Percentiles rank a stretch among this genome's conserved stretches.
phyloP scores from a whole-genome alignment of 73 alveolate genomes.

The Uronychia binucleata region DNA sequence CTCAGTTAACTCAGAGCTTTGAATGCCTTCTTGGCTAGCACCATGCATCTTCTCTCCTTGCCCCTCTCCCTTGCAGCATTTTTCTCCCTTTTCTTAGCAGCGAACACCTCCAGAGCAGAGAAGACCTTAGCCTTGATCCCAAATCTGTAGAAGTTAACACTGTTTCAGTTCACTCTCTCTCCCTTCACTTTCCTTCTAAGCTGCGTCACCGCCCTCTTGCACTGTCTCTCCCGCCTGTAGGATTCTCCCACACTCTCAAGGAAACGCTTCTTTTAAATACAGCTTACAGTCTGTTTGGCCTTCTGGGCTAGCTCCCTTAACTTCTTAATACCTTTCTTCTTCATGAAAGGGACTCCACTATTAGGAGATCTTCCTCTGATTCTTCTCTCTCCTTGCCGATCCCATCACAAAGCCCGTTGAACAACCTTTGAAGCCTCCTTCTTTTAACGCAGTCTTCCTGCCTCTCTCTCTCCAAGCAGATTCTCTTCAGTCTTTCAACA shows the following conservation, averaged over 20 bases:
- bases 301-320: neutral
- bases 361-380: neutral
- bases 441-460: neutral
- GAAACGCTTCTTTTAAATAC: neutral
- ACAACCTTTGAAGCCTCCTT: neutral
- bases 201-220: neutral
- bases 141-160: neutral
- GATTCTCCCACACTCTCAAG: neutral
- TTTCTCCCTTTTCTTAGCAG: no score
- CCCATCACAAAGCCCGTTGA: neutral
- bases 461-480: neutral
- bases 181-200: neutral
- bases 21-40: no score
- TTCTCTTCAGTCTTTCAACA: neutral
- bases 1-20: no score
- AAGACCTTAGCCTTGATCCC: neutral
- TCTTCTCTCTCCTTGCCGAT: neutral
- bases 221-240: neutral
- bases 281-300: neutral
- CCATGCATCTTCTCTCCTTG: no score
- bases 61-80: no score
- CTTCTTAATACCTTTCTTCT: neutral
- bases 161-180: neutral
- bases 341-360: neutral
- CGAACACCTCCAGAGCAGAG: no score